Percentiles rank a stretch among this genome's conserved stretches.
These are phyloP conservation scores for Erysimum cheiranthoides DNA, from an alignment of 345 rosid species.

Conservation along the genomic window DNA sequence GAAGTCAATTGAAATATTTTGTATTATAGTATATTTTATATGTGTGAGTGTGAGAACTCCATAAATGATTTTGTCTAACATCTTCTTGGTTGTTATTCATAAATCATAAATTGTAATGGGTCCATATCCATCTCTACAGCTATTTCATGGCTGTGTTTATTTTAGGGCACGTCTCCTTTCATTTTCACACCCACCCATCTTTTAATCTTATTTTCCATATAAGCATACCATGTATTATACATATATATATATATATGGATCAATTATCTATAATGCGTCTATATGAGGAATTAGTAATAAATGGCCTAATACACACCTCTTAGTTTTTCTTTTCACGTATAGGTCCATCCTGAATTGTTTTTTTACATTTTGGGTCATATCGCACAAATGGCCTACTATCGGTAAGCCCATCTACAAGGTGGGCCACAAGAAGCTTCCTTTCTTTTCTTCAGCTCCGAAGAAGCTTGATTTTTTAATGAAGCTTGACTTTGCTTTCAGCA, in stretches of 20 bases:
- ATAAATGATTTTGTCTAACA: slow-evolving; percentile 40
- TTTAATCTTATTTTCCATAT: neutral
- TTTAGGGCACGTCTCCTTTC: slow-evolving; percentile 39
- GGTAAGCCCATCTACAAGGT: slow-evolving; percentile 24
- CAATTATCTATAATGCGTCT: neutral
- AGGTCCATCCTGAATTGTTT: neutral
- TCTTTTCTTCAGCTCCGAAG: neutral
- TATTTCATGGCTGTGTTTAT: slow-evolving; percentile 45
- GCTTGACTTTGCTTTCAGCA: too few relatives aligned
- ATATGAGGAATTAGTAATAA: neutral
- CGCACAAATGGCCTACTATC: slow-evolving; percentile 4
- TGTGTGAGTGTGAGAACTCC: slow-evolving; percentile 21
- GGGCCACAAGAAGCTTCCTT: slow-evolving; percentile 13
- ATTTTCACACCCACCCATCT: slow-evolving; percentile 34
- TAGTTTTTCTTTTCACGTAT: neutral
- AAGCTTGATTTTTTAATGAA: neutral
- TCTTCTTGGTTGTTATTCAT: slow-evolving; percentile 21
- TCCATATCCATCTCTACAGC: slow-evolving; percentile 44
- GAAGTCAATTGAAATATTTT: neutral
- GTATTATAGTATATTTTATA: neutral
- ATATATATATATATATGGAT: neutral
- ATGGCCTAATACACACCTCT: neutral
- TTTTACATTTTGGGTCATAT: neutral
- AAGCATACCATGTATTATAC: neutral
- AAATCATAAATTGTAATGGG: slow-evolving; percentile 42